A percentile compares a stretch with the other conserved stretches of the same genome.
These are phyloP conservation scores for Naganishia cerealis DNA, from an alignment of 1,284 basidiomycete genomes.

Conservation along the genomic window DNA sequence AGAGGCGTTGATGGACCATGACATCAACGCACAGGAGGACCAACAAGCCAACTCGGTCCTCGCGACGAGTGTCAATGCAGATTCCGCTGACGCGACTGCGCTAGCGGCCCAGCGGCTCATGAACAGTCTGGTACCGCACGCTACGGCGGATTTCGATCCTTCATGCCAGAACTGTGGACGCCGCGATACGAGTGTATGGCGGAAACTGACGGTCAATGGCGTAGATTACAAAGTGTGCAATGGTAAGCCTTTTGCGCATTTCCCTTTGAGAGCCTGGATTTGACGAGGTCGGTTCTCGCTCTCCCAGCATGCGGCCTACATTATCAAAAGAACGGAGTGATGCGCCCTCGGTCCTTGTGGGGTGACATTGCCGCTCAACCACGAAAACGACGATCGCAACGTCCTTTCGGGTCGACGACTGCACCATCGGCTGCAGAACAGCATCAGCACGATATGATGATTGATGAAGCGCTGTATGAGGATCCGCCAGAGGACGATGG, in stretches of 20 bases:
- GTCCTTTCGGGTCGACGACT: constrained; percentile 3
- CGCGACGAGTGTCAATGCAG: not conserved
- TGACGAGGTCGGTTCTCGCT: not conserved
- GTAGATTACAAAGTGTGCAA: constrained; percentile 33
- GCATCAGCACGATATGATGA: constrained; percentile 8
- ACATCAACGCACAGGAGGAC: not conserved
- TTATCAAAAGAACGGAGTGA: constrained; percentile 33
- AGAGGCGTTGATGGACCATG: constrained; percentile 25
- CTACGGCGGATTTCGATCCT: constrained; percentile 16
- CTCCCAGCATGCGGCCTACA: constrained; percentile 34
- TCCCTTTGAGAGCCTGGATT: not conserved
- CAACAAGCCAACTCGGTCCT: not conserved
- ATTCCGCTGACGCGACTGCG: constrained; percentile 12
- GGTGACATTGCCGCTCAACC: constrained; percentile 30
- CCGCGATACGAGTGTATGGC: constrained; percentile 28
- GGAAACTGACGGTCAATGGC: constrained; percentile 32
- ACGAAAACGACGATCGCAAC: constrained; percentile 25
- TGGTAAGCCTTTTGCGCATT: constrained; percentile 8
- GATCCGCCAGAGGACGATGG: not conserved
- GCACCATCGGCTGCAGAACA: constrained; percentile 2
- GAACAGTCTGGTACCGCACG: constrained; percentile 20
- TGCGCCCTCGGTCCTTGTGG: constrained; percentile 33
- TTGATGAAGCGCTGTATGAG: constrained; percentile 15
- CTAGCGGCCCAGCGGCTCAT: constrained; percentile 22
- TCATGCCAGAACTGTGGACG: constrained; percentile 35